Evolutionary conservation across 176 grass and related monocot species (phyloP).

Genomic region (Phoenix roebelenii): DNA sequence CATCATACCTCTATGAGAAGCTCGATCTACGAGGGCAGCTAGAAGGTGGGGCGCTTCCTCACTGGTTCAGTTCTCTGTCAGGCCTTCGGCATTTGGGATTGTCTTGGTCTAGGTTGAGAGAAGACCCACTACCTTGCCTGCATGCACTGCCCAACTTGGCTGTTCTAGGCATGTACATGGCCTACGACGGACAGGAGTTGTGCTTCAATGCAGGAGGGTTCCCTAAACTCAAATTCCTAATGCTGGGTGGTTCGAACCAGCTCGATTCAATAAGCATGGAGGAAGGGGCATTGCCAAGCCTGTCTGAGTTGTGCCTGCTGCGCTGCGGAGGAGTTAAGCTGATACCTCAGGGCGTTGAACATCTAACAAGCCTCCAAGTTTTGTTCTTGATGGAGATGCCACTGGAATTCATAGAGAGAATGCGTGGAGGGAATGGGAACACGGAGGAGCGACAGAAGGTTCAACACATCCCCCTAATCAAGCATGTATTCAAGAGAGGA

Average conservation of each 20-base stretch:
- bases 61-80: not conserved
- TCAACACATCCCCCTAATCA: too few species aligned
- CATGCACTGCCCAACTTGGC: not conserved
- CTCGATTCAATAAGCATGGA: not conserved
- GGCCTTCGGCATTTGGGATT: constrained; percentile 1
- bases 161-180: not conserved
- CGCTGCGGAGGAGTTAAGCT: not conserved
- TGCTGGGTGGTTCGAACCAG: not conserved
- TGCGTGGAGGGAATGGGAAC: too few species aligned
- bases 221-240: constrained; percentile 1
- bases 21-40: too few species aligned
- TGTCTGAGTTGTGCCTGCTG: not conserved
- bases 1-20: too few species aligned
- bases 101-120: not conserved
- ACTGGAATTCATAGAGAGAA: not conserved
- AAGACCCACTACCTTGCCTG: not conserved
- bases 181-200: not conserved
- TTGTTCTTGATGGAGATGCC: constrained; percentile 1
- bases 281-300: not conserved
- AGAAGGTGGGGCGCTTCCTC: not conserved
- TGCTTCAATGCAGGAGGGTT: constrained; percentile 9
- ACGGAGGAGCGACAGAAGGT: too few species aligned
- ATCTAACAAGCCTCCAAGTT: not conserved
- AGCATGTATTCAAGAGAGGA: too few species aligned
- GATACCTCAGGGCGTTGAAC: constrained; percentile 14